phyloP scores from a whole-genome alignment of 768 basidiomycete genomes.

The Suillus brevipes region DNA sequence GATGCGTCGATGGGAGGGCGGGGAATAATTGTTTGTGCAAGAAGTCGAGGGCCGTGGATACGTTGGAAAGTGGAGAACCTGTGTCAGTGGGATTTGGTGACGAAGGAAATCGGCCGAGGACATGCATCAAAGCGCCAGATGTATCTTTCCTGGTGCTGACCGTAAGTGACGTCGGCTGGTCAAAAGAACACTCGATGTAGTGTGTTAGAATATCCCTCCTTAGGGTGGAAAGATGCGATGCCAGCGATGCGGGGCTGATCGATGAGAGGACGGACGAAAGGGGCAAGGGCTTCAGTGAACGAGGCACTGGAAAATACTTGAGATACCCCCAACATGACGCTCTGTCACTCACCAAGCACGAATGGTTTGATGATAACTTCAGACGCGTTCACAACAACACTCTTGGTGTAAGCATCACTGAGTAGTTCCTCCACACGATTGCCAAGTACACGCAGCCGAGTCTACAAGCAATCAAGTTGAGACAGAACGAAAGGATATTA shows the following conservation, averaged over 20 bases:
- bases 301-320: conserved; percentile 46
- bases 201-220: conserved; percentile 63
- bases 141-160: conserved; percentile 35
- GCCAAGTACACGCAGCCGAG: conserved; percentile 51
- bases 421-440: conserved; percentile 72
- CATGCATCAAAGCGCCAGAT: conserved; percentile 40
- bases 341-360: conserved; percentile 49
- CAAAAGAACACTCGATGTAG: conserved; percentile 60
- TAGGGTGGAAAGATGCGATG: conserved; percentile 56
- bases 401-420: conserved; percentile 62
- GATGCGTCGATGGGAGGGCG: conserved; percentile 49
- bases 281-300: conserved; percentile 49
- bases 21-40: conserved; percentile 58
- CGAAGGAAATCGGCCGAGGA: conserved; percentile 47
- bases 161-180: conserved; percentile 48
- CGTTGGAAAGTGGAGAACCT: conserved; percentile 49
- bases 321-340: conserved; percentile 10
- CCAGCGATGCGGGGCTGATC: conserved; percentile 53
- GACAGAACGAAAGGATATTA: not conserved
- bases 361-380: conserved; percentile 51
- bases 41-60: conserved; percentile 63
- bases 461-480: conserved; percentile 38
- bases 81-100: conserved; percentile 42
- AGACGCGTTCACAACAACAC: conserved; percentile 51
- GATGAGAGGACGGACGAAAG: conserved; percentile 60